A percentile compares a stretch with the other conserved stretches of the same genome.
These are phyloP conservation scores for Linanthus parryae DNA, from an alignment of 148 eudicot species.

Conservation along the genomic window DNA sequence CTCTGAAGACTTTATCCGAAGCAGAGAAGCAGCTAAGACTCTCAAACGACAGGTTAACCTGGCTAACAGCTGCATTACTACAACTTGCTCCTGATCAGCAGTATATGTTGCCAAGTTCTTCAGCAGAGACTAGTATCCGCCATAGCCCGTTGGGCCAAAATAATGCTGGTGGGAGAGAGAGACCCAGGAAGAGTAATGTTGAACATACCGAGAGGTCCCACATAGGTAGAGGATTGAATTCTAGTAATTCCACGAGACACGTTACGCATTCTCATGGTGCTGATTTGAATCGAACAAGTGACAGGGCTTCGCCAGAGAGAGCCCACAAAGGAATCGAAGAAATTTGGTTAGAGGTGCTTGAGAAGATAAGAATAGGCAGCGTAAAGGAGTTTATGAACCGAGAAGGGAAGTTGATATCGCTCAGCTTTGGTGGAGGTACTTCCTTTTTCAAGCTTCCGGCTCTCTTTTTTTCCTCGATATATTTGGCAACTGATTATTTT, in stretches of 20 bases:
- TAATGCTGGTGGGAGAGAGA: slow-evolving; percentile 32
- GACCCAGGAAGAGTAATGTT: slow-evolving; percentile 33
- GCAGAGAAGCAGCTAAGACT: slow-evolving; percentile 90
- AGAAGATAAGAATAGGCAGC: slow-evolving; percentile 46
- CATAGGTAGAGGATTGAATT: slow-evolving; percentile 33
- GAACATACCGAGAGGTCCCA: slow-evolving; percentile 32
- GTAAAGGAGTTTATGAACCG: slow-evolving; percentile 73
- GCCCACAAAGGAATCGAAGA: slow-evolving; percentile 47
- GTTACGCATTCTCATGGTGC: slow-evolving; percentile 21
- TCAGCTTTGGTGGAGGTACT: slow-evolving; percentile 82
- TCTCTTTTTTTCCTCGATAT: not conserved
- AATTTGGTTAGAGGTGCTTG: slow-evolving; percentile 83
- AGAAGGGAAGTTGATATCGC: slow-evolving; percentile 74
- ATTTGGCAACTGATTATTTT: too few relatives aligned
- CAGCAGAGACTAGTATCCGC: slow-evolving; percentile 54
- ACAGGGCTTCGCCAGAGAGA: slow-evolving; percentile 21
- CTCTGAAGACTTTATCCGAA: slow-evolving; percentile 84
- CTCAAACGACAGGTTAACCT: slow-evolving; percentile 79
- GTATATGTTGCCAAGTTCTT: slow-evolving; percentile 64
- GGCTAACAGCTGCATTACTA: slow-evolving; percentile 91
- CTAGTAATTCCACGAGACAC: slow-evolving; percentile 17
- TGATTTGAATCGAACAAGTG: slow-evolving; percentile 22
- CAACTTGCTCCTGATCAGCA: slow-evolving; percentile 96
- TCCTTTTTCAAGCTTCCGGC: not conserved
- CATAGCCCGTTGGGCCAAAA: slow-evolving; percentile 43